Evolutionary conservation across 2,329 filamentous ascomycete genomes (phyloP), one percentile per base, ranked within the genome.

Genomic region (Cladosporium sp.): DNA sequence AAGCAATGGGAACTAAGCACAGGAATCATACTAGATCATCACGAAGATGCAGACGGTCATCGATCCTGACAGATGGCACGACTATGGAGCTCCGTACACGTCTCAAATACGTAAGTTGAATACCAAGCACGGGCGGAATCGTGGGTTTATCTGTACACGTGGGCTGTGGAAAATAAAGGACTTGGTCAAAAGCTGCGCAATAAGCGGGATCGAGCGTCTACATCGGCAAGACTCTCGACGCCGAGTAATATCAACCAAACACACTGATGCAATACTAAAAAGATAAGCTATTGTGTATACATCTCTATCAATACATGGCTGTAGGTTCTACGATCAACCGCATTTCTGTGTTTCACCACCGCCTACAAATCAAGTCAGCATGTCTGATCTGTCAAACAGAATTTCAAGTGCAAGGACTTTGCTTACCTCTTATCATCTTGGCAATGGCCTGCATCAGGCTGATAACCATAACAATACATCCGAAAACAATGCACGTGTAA

Each of bases 401-500:
- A n/a, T n/a, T n/a, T 34, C 9, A 7, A 30, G 14, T 17, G 25
- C 1, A 17, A 28, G 36, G n/a, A 8, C 6, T 4, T n/a, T 17
- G n/a, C 61, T 70, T 66, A 58, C 71, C 67, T 57, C 65, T 60
- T 11, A 72, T 66, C 60, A 93, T 86, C 76, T 93, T 92, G 14
- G 78, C 77, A 58, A 88, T 76, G 1, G 89, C 87, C 75, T 91
- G 86, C 47, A 92, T 70, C 63, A 95, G 75, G 69, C 88, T 92
- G 45, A 96, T 92, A 12, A 79, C 80, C 88, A 97, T 91, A 59
- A 96, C 92, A 3, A 81, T 76, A 56, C 83, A 79, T 4, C 92
- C 93, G 79, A 97, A 97, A 12, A 75, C 84, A 60, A 93, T 89
- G 62, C 84, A 85, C n/a, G 85, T 80, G 49, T 82, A 85, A 25